A percentile compares a stretch with the other conserved stretches of the same genome.
Conservation (phyloP, 2,329 filamentous ascomycete genomes). For the Corynespora cassiicola region DNA sequence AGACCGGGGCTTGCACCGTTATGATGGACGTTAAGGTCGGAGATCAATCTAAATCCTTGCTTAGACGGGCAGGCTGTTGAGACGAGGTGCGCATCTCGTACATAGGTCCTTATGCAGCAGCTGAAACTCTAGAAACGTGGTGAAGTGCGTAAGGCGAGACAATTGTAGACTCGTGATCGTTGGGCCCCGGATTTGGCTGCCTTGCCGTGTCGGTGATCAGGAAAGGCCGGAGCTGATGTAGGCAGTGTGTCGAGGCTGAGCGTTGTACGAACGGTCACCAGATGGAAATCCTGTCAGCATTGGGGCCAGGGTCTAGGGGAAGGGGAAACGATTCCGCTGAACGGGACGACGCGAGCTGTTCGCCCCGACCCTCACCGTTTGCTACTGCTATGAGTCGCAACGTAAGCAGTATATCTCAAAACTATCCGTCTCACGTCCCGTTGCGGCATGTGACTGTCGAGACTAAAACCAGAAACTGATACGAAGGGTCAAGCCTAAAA, state of each 20-base stretch:
- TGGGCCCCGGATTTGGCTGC: slow-evolving; percentile 6
- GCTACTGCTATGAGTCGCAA: slow-evolving; percentile 2
- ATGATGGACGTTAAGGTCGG: slow-evolving; percentile 6
- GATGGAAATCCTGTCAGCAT: slow-evolving; percentile 18
- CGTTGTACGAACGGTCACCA: slow-evolving; percentile 16
- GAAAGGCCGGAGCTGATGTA: slow-evolving; percentile 3
- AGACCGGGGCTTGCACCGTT: slow-evolving; percentile 2
- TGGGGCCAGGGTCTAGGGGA: slow-evolving; percentile 13
- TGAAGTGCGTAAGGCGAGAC: slow-evolving; percentile 5
- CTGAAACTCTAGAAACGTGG: slow-evolving; percentile 13
- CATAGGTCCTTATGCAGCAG: slow-evolving; percentile 4
- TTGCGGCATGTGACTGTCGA: slow-evolving; percentile 10
- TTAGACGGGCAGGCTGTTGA: background rate
- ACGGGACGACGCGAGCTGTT: slow-evolving; percentile 18
- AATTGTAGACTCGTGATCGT: slow-evolving; percentile 8
- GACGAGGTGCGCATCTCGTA: background rate
- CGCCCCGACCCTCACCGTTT: slow-evolving; percentile 23
- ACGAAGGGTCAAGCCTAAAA: background rate
- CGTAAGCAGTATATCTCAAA: slow-evolving; percentile 17
- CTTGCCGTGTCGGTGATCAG: slow-evolving; percentile 10
- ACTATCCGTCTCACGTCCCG: slow-evolving; percentile 2
- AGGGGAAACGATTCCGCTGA: slow-evolving; percentile 17
- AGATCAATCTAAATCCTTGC: background rate
- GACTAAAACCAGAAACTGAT: slow-evolving; percentile 2
- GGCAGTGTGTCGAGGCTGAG: slow-evolving; percentile 3